Base-by-base conservation (phyloP, 108 stramenopile genomes). In the Fragilariopsis cylindrus region DNA sequence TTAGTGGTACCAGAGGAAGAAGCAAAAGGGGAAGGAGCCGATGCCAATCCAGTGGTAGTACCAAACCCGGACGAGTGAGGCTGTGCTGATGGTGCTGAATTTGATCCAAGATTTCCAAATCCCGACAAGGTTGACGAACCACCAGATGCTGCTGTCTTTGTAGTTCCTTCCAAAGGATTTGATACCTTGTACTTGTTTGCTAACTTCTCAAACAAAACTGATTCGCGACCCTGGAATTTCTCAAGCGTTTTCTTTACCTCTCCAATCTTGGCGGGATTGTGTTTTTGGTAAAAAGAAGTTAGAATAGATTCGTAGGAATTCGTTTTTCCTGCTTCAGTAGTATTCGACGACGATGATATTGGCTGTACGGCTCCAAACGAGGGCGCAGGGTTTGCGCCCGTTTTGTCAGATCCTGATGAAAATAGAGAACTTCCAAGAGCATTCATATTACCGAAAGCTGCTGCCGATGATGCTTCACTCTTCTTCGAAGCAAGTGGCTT, bases 181-280 rank as follows among this genome's bases (percentile, higher is more conserved):
- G 72, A 47, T 3, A 88, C 84, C 8, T 82, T 82, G 77, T 92
- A 91, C 67, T 91, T 89, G 9, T 65, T 65, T 45, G 88, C 84
- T 12, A 91, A 72, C 70, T 90, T 93, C 41, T 55, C 55, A 67
- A 93, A 90, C 86, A 95, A 73, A 60, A 85, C 81, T 3, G 42
- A 53, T 71, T 95, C 91, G 19, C 70, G 69, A 47, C 84, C 88
- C 80, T 90, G 88, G 80, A 92, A 93, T 65, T 92, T 96, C 65
- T 78, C 65, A 58, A 96, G 79, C 6, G 71, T 79, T 30, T 69
- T 69, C 1, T 76, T 77, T 46, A 93, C 87, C 16, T 90, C 86
- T n/a, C 63, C 68, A 18, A 93, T 42, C 77, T 92, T 96, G 4
- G 77, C 65, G 5, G 95, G 81, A 40, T 87, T 85, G 78, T 92